These are phyloP conservation scores for Phytophthora colocasiae DNA, from an alignment of 352 stramenopile species.

Conservation along the genomic window DNA sequence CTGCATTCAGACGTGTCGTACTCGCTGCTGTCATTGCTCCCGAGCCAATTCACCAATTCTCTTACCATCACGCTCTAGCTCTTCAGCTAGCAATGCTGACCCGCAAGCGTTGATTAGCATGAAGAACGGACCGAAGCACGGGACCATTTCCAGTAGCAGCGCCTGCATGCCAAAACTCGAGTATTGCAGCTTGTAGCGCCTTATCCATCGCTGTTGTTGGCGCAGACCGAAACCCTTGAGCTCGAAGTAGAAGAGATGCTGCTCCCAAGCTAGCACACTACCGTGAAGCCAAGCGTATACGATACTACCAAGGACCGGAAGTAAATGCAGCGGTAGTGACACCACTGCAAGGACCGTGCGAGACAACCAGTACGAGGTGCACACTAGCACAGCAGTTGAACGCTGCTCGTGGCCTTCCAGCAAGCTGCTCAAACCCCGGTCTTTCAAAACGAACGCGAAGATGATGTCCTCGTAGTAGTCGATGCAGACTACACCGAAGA, in stretches of 20 bases:
- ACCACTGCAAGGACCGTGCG: conserved; percentile 44
- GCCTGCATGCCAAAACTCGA: conserved; percentile 53
- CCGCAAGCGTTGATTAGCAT: conserved; percentile 60
- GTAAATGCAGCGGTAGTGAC: conserved; percentile 55
- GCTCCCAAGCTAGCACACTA: conserved; percentile 54
- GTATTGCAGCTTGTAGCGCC: conserved; percentile 44
- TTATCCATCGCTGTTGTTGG: conserved; percentile 49
- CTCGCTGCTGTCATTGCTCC: conserved; percentile 8
- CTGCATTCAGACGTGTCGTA: conserved; percentile 6
- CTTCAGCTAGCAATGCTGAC: conserved; percentile 52
- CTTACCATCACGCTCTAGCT: conserved; percentile 36
- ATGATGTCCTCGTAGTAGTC: conserved; percentile 56
- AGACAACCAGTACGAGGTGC: conserved; percentile 44
- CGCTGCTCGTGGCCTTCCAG: conserved; percentile 30
- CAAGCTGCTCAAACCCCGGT: conserved; percentile 36
- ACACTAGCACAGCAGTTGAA: conserved; percentile 39
- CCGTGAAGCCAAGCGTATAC: conserved; percentile 61
- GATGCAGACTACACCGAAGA: conserved; percentile 47
- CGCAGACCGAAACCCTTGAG: conserved; percentile 43
- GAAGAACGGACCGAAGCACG: conserved; percentile 50
- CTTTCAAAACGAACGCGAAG: conserved; percentile 48
- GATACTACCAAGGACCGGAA: conserved; percentile 51
- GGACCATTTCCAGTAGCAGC: conserved; percentile 57
- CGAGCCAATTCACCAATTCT: conserved; percentile 19
- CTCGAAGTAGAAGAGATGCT: conserved; percentile 63